Evolutionary conservation across 177 flowering plant species (phyloP), one percentile per base, ranked within the genome.

Genomic region (Tripterygium wilfordii): DNA sequence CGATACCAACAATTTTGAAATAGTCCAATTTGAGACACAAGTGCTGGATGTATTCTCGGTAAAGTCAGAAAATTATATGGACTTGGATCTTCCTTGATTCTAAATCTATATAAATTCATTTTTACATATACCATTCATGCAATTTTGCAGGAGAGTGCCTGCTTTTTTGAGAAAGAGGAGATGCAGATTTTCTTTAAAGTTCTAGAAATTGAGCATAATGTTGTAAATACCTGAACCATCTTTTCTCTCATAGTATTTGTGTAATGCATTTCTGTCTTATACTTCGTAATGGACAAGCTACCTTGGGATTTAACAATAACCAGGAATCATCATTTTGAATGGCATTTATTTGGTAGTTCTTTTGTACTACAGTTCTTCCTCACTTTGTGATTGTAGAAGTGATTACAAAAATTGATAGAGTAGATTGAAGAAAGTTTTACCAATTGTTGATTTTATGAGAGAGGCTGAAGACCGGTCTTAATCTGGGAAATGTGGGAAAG

Each of bases 21-120:
- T 65, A 2, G 28, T 74, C 44, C 75, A 61, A 41, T 82, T 85
- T 63, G 96, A 88, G 62, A 56, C 62, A 42, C 85, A 82, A 24
- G 85, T 76, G 67, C 42, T 70, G 46, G 67, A 60, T 55, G 19
- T 33, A 21, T 62, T 61, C 48, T 51, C 50, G 80, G 90, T 85
- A 73, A 27, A n/a, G 12, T 17, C 13, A 10, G 23, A 8, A 42
- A n/a, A 8, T 21, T 51, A 27, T 15, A 42, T 9, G 18, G 13
- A 10, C 5, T 14, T 46, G 13, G 28, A 14, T 19, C 37, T 28
- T 2, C 10, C 25, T 45, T 17, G 19, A 3, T 24, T 10, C 5
- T 51, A 5, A 15, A 13, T 16, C 14, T 9, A 9, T 46, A 8
- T 21, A 14, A 25, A 45, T 28, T 2, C 10, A 27, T 45, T 2